Evolutionary conservation across 108 stramenopile species (phyloP), one percentile per base, ranked within the genome.

Genomic region (Cyclostephanos tholiformis): DNA sequence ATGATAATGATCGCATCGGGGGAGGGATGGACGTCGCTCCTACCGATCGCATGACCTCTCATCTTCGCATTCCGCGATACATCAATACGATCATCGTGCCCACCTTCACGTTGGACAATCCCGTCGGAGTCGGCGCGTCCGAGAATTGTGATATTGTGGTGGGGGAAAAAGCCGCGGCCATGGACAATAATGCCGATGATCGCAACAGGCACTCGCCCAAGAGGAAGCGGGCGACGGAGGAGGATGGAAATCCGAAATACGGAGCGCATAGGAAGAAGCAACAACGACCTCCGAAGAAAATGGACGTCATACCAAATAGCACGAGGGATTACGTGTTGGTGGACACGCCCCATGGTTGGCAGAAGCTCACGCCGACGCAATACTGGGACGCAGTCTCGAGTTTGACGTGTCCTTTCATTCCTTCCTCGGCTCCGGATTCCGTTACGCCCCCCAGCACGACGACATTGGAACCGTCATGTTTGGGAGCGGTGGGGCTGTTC

Each of bases 321-420:
- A 80, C 85, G 19, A 88, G 86, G 50, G 62, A 88, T 62, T 39
- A 82, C 6, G 62, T 89, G 19, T 48, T 75, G 48, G 73, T 91
- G 12, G 83, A 87, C 75, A 93, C 92, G 16, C 86, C 88, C 0
- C 82, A 91, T 75, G 92, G 92, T 50, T 76, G 88, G 74, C 89
- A 89, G 67, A 74, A 75, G 25, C 67, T 93, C 23, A 72, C 84
- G 32, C 78, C 87, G 5, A 84, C 74, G 26, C 59, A 78, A 48
- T 93, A 91, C 61, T 63, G 66, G n/a, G 58, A 76, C 17, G 88
- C 86, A 11, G 72, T 83, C 20, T 35, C 48, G 4, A 72, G 63
- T 26, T 49, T 81, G 39, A 44, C 39, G 3, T 7, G 29, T 41
- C 36, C 46, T 27, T 20, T 51, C 48, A 14, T 44, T 26, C 43